Base-by-base conservation (phyloP, 257 asterid species). In the Penstemon eatonii region DNA sequence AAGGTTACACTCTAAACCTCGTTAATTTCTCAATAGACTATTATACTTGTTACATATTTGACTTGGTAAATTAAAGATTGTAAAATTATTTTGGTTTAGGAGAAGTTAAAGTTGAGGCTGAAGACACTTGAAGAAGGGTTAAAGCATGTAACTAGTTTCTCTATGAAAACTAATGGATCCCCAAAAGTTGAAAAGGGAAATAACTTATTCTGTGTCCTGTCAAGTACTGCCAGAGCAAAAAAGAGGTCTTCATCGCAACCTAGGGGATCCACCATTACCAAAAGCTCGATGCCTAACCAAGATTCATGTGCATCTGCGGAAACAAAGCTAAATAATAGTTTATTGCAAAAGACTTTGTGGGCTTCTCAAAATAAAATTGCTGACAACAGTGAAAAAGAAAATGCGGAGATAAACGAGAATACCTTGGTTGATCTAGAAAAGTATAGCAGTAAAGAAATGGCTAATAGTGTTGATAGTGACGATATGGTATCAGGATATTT, bases 81-180 rank as follows among this genome's bases (percentile, higher is more conserved):
- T 63, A 57, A 38, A 58, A 25, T 19, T 19, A n/a, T 63, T 67
- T 56, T 79, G 74, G 57, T 60, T 5, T 83, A 92, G 98, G 96
- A 92, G 56, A 92, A 92, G 79, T 78, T 92, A 72, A 90, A 79
- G 80, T 65, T 90, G 75, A 88, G 98, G 83, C 81, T 92, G 65
- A 92, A 88, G 81, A 92, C 88, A 63, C 81, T 90, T 56, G 98
- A 90, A 83, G 89, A 85, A 71, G 92, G 92, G 37, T 46, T 92
- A 65, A 90, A 78, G 77, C 66, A 80, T 45, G 71, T 63, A 1
- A 55, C 87, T 75, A 74, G 42, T 72, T 53, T 75, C 56, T 70
- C 73, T 11, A 40, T 9, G 65, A 80, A 74, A 47, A 62, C 79
- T 33, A 78, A 63, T 7, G 87, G 82, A 70, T 67, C 83, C 41